Evolutionary conservation across 2,329 filamentous ascomycete species (phyloP).

Genomic region (Anisogramma anomala): DNA sequence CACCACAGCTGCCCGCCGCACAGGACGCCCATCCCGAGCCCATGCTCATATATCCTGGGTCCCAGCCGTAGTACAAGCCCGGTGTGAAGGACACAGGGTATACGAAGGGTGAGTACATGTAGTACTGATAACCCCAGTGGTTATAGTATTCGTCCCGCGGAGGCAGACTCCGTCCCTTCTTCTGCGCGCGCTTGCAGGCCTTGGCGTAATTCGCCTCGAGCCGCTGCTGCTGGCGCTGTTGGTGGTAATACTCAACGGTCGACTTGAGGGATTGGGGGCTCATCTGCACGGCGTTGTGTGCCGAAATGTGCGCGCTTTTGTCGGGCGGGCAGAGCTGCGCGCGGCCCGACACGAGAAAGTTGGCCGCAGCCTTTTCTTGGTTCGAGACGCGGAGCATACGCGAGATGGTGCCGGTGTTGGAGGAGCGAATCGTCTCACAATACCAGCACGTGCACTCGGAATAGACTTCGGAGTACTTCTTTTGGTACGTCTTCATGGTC

Average conservation of each 20-base stretch:
- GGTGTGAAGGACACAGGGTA: slow-evolving; percentile 32
- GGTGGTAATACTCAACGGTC: slow-evolving; percentile 28
- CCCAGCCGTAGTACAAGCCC: slow-evolving; percentile 34
- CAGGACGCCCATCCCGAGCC: slow-evolving; percentile 30
- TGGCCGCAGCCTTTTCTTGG: slow-evolving; percentile 33
- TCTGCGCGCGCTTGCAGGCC: slow-evolving; percentile 37
- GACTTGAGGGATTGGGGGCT: slow-evolving; percentile 16
- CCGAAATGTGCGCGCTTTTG: slow-evolving; percentile 57
- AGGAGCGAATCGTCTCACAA: slow-evolving; percentile 58
- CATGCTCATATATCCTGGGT: slow-evolving; percentile 25
- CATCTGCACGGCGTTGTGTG: slow-evolving; percentile 54
- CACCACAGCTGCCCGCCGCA: slow-evolving; percentile 37
- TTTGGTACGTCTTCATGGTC: slow-evolving; percentile 61
- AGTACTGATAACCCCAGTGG: slow-evolving; percentile 43
- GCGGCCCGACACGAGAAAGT: slow-evolving; percentile 36
- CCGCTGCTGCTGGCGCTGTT: slow-evolving; percentile 21
- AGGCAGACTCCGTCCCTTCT: slow-evolving; percentile 37
- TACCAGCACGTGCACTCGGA: slow-evolving; percentile 75
- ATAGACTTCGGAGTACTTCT: slow-evolving; percentile 53
- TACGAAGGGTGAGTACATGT: slow-evolving; percentile 37
- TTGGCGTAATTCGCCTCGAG: slow-evolving; percentile 47
- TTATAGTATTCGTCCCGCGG: slow-evolving; percentile 37
- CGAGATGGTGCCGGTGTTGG: slow-evolving; percentile 37
- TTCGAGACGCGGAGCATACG: slow-evolving; percentile 34
- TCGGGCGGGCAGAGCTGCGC: slow-evolving; percentile 40